Evolutionary conservation across 495 filamentous ascomycete genomes (phyloP).

Genomic region (Aspergillus nidulans): DNA sequence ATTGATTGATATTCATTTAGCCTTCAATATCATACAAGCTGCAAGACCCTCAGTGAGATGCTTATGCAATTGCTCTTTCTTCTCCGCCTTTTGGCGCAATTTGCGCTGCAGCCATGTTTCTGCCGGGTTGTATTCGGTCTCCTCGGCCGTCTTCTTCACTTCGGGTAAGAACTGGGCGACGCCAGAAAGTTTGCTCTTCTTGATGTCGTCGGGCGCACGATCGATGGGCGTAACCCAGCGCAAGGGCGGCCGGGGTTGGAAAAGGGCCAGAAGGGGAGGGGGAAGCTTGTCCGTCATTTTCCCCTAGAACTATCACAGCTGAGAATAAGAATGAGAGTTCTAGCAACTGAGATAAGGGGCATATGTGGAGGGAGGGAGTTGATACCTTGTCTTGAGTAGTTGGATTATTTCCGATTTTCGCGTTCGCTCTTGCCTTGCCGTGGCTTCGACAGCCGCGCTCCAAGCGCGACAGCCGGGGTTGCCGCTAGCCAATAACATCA

Average conservation of each 20-base stretch:
- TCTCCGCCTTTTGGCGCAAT: constrained; percentile 74
- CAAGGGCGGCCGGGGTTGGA: constrained; percentile 86
- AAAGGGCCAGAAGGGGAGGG: constrained; percentile 85
- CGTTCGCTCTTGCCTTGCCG: neutral
- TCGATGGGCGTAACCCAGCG: constrained; percentile 84
- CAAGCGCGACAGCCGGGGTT: constrained; percentile 20
- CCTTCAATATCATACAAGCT: constrained; percentile 50
- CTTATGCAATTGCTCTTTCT: constrained; percentile 59
- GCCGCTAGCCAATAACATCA: constrained; percentile 24
- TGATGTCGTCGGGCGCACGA: constrained; percentile 75
- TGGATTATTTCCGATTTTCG: constrained; percentile 7
- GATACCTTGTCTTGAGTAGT: neutral
- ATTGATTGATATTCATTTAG: neutral
- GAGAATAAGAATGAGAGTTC: neutral
- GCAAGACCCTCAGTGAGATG: constrained; percentile 62
- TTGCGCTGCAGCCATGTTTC: constrained; percentile 89
- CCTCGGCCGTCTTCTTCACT: constrained; percentile 64
- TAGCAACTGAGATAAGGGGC: constrained; percentile 2
- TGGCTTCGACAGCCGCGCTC: neutral
- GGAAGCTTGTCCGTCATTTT: constrained; percentile 94
- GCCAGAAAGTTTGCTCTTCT: constrained; percentile 60
- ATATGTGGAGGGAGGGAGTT: neutral
- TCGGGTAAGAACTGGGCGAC: constrained; percentile 69
- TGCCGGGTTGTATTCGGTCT: constrained; percentile 72
- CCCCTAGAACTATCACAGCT: constrained; percentile 1